Base-by-base conservation (phyloP, 2,329 filamentous ascomycete species). In the Bipolaris zeicola region DNA sequence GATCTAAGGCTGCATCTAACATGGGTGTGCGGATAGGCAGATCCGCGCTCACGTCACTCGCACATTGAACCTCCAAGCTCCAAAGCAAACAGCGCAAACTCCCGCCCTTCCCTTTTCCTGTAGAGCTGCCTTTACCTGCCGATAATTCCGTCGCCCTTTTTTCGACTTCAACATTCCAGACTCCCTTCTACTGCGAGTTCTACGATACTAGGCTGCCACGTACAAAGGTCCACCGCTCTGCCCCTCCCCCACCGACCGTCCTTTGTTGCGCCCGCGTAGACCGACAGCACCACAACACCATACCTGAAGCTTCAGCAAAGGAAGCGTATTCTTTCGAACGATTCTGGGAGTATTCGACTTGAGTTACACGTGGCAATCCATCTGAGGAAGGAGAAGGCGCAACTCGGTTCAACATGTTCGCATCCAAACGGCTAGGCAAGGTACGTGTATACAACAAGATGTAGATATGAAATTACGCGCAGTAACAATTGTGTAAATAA, bases 361-460 rank as follows among this genome's bases (percentile, higher is more conserved):
- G 18, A 37, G 14, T 13, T 28, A 38, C n/a, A 48, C 33, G 22
- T 38, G 31, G 24, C n/a, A 11, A 3, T 33, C 18, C 20, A 20
- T 20, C 22, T 57, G 10, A 39, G 14, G 26, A 42, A 33, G 10
- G 14, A 24, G 31, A 28, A 28, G 14, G 37, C 42, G 42, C 42
- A 39, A 6, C 7, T 38, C 10, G 28, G 36, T 8, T 51, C 57
- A 64, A 54, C 3, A 83, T 83, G 80, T 83, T 84, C 62, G 80
- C 82, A 24, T 72, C 74, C 24, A 82, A 82, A 71, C 70, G 80
- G 49, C 71, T 83, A 24, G 74, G 77, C 56, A 81, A 82, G 71
- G 82, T 83, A 72, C 56, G 65, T 55, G 10, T 28, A 6, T 37
- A 3, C 14, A 6, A n/a, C 13, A 20, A 6, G 18, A 18, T 31